Evolutionary conservation across 257 asterid species (phyloP).

Genomic region (Hygrophila difformis): DNA sequence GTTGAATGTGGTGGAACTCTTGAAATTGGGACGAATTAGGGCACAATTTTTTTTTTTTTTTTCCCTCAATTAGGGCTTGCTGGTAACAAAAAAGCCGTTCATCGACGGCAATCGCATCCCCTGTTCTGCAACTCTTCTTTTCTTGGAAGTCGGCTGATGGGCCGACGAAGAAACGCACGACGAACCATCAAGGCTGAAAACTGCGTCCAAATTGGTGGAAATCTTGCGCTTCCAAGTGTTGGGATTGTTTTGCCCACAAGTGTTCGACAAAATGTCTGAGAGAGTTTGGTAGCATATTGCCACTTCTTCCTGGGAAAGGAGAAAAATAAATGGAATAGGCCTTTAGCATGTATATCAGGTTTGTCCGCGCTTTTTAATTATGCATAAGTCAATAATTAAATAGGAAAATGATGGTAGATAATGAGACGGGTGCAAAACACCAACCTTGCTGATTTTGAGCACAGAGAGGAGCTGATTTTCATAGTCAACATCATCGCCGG

Average conservation of each 20-base stretch:
- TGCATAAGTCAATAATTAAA: neutral
- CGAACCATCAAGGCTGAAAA: constrained; percentile 27
- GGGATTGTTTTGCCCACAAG: neutral
- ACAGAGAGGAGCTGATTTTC: constrained; percentile 64
- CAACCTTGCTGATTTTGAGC: constrained; percentile 65
- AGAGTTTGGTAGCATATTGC: constrained; percentile 51
- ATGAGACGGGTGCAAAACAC: constrained; percentile 3
- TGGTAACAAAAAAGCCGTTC: too few relatives aligned
- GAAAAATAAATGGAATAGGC: neutral
- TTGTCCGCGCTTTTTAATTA: too few relatives aligned
- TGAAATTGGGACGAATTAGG: too few relatives aligned
- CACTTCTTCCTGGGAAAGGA: constrained; percentile 54
- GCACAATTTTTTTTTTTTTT: too few relatives aligned
- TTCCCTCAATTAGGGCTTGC: too few relatives aligned
- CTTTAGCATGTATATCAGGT: neutral
- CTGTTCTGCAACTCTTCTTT: constrained; percentile 38
- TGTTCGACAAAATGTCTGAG: constrained; percentile 19
- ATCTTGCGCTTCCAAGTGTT: constrained; percentile 38
- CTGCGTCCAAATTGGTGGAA: constrained; percentile 15
- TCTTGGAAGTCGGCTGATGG: constrained; percentile 34
- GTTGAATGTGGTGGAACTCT: too few relatives aligned
- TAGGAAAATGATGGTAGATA: neutral
- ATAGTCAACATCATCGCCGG: constrained; percentile 39
- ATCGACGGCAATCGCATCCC: too few relatives aligned
- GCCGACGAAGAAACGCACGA: constrained; percentile 26